Evolutionary conservation across 768 basidiomycete species (phyloP).

Genomic region (Botryobasidium botryosum): DNA sequence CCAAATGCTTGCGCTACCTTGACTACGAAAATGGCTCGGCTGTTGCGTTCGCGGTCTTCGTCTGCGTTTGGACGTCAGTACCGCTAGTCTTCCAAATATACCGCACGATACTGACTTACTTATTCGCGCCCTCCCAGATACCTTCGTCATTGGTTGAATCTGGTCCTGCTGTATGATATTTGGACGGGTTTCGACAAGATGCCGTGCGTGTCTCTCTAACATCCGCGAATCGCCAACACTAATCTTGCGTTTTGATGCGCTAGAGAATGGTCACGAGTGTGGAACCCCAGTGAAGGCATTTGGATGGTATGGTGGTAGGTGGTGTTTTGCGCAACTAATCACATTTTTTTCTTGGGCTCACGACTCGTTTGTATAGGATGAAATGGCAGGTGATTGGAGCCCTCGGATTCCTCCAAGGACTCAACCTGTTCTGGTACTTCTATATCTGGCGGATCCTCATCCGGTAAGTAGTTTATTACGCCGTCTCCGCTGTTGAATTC

Average conservation of each 20-base stretch:
- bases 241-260: not conserved
- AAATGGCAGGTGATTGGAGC: constrained; percentile 64
- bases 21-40: constrained; percentile 46
- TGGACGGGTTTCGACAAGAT: constrained; percentile 60
- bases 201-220: constrained; percentile 38
- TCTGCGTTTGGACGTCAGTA: constrained; percentile 67
- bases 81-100: not conserved
- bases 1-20: constrained; percentile 82
- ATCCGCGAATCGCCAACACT: not conserved
- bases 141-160: constrained; percentile 4
- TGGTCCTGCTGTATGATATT: constrained; percentile 74
- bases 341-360: not conserved
- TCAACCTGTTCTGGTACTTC: constrained; percentile 91
- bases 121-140: not conserved
- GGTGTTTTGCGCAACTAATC: not conserved
- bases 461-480: constrained; percentile 32
- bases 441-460: constrained; percentile 62
- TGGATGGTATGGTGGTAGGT: constrained; percentile 46
- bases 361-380: constrained; percentile 29
- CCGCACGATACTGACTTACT: no score
- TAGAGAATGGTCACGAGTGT: constrained; percentile 39
- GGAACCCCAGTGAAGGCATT: constrained; percentile 42
- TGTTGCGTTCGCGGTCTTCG: constrained; percentile 44
- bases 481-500: constrained; percentile 5
- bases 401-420: constrained; percentile 51